Evolutionary conservation across 208 protist genomes (phyloP).

Genomic region (Wallacemonas sp.): DNA sequence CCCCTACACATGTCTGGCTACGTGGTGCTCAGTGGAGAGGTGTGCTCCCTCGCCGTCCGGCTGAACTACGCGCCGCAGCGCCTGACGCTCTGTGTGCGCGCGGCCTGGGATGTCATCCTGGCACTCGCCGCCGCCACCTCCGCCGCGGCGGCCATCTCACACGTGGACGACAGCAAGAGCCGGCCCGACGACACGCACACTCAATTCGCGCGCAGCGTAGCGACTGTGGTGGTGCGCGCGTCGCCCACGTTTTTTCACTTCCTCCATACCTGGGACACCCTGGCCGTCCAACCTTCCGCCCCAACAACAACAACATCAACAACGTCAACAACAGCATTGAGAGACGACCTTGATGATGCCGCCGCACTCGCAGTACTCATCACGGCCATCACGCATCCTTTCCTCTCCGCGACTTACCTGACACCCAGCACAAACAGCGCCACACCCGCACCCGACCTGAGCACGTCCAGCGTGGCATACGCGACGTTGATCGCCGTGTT

Average conservation of each 20-base stretch:
- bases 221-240: not conserved
- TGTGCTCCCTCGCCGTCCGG: not conserved
- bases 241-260: constrained; percentile 6
- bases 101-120: not conserved
- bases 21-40: not conserved
- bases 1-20: not conserved
- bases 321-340: too few relatives aligned
- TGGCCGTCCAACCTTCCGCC: too few relatives aligned
- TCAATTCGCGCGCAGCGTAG: too few relatives aligned
- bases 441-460: not conserved
- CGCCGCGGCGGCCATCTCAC: not conserved
- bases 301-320: too few relatives aligned
- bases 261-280: not conserved
- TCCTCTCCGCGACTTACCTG: not conserved
- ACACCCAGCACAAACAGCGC: not conserved
- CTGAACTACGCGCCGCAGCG: not conserved
- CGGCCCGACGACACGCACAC: too few relatives aligned
- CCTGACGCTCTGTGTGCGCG: constrained; percentile 4
- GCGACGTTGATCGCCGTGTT: too few relatives aligned
- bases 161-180: too few relatives aligned
- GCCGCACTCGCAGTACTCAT: not conserved
- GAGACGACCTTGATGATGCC: not conserved
- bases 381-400: constrained; percentile 11
- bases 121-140: not conserved
- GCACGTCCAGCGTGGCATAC: too few relatives aligned